These are phyloP conservation scores for Eimeria brunetti DNA, from an alignment of 169 alveolate genomes.

Conservation along the genomic window DNA sequence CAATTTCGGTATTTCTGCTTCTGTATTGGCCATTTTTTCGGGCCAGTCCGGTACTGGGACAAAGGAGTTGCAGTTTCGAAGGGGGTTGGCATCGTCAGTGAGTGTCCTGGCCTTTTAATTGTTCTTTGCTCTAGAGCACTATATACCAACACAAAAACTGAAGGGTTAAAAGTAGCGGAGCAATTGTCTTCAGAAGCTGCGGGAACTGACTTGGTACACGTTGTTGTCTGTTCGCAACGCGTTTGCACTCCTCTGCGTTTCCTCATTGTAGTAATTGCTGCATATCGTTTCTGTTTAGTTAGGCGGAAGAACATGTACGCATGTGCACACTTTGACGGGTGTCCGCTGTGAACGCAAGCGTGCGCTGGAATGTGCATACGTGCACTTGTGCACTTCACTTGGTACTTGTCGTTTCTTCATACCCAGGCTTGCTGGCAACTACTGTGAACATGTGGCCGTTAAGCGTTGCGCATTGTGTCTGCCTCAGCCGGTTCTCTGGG, in stretches of 20 bases:
- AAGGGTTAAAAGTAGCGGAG: neutral
- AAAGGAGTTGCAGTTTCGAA: neutral
- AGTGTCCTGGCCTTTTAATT: neutral
- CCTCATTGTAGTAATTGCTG: no score
- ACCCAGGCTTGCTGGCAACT: neutral
- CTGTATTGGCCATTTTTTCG: neutral
- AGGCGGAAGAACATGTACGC: neutral
- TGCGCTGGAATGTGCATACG: neutral
- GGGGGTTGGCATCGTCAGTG: neutral
- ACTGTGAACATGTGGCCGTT: neutral
- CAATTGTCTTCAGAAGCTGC: neutral
- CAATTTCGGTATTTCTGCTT: neutral
- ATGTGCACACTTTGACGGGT: neutral
- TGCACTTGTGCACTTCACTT: neutral
- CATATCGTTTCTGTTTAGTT: no score
- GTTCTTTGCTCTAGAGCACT: neutral
- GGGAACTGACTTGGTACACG: neutral
- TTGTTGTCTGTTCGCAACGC: no score
- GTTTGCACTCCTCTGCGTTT: neutral
- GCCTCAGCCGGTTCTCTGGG: conserved; percentile 26
- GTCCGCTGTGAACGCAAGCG: neutral
- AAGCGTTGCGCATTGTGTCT: neutral
- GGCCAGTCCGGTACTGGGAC: neutral
- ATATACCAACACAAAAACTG: neutral
- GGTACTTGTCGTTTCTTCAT: neutral